Evolutionary conservation across 768 basidiomycete species (phyloP).

Genomic region (Mycena vulgaris): DNA sequence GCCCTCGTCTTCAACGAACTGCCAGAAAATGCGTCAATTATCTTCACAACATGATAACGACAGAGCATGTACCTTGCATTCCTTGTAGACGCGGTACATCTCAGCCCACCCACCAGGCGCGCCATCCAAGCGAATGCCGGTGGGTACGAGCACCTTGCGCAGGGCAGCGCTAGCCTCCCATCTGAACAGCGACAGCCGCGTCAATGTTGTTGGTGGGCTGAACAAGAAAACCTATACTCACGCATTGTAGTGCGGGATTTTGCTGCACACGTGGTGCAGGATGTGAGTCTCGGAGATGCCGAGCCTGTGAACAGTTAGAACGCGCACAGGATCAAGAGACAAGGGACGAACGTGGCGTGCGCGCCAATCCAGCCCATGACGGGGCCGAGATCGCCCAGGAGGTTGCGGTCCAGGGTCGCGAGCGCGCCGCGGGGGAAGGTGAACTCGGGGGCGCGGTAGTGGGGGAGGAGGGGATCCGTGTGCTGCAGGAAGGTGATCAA

Average conservation of each 20-base stretch:
- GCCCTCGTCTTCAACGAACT: constrained; percentile 96
- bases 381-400: constrained; percentile 83
- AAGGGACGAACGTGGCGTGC: constrained; percentile 74
- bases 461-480: constrained; percentile 95
- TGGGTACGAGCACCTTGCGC: constrained; percentile 78
- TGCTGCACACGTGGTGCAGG: constrained; percentile 92
- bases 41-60: background rate
- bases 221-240: constrained; percentile 48
- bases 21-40: background rate
- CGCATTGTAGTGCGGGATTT: constrained; percentile 96
- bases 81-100: constrained; percentile 80
- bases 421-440: constrained; percentile 96
- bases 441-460: constrained; percentile 92
- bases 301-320: constrained; percentile 15
- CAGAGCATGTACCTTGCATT: constrained; percentile 75
- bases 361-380: constrained; percentile 91
- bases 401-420: constrained; percentile 88
- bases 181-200: constrained; percentile 50
- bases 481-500: constrained; percentile 98
- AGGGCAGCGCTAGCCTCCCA: constrained; percentile 95
- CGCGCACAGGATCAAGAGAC: background rate
- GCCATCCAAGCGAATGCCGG: constrained; percentile 77
- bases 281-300: constrained; percentile 97
- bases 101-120: constrained; percentile 86
- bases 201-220: constrained; percentile 7